phyloP scores from a whole-genome alignment of 176 grass and related monocot genomes.

The Tuctoria greenei region DNA sequence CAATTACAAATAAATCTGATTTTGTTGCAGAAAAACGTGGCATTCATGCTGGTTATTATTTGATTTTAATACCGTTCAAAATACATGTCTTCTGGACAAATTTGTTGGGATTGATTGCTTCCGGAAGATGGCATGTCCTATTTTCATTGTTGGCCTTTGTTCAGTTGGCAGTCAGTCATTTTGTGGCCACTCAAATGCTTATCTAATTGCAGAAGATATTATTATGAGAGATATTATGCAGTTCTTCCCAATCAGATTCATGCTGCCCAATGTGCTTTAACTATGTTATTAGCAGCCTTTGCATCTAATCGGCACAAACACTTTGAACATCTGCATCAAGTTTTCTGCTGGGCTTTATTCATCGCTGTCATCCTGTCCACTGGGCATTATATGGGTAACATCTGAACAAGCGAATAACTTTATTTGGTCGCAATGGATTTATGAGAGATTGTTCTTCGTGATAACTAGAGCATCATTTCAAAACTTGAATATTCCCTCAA shows the following conservation, averaged over 20 bases:
- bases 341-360: slow-evolving; percentile 45
- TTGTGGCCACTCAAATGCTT: slow-evolving; percentile 33
- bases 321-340: slow-evolving; percentile 26
- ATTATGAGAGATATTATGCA: slow-evolving; percentile 27
- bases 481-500: slow-evolving; percentile 30
- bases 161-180: slow-evolving; percentile 36
- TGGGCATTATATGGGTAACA: slow-evolving; percentile 43
- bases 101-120: slow-evolving; percentile 43
- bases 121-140: slow-evolving; percentile 33
- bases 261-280: slow-evolving; percentile 34
- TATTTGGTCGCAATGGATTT: slow-evolving; percentile 35
- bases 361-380: slow-evolving; percentile 19
- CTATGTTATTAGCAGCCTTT: slow-evolving; percentile 47
- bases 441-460: slow-evolving; percentile 31
- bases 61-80: slow-evolving; percentile 45
- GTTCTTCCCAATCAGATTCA: slow-evolving; percentile 31
- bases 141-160: slow-evolving; percentile 30
- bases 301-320: slow-evolving; percentile 38
- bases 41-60: slow-evolving; percentile 41
- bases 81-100: slow-evolving; percentile 38
- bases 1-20: slow-evolving; percentile 34
- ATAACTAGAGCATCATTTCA: slow-evolving; percentile 24
- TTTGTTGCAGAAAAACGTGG: slow-evolving; percentile 57
- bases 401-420: slow-evolving; percentile 39
- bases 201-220: slow-evolving; percentile 31